phyloP scores from a whole-genome alignment of 1,139 yeast genomes.

The Taphrina betulina region DNA sequence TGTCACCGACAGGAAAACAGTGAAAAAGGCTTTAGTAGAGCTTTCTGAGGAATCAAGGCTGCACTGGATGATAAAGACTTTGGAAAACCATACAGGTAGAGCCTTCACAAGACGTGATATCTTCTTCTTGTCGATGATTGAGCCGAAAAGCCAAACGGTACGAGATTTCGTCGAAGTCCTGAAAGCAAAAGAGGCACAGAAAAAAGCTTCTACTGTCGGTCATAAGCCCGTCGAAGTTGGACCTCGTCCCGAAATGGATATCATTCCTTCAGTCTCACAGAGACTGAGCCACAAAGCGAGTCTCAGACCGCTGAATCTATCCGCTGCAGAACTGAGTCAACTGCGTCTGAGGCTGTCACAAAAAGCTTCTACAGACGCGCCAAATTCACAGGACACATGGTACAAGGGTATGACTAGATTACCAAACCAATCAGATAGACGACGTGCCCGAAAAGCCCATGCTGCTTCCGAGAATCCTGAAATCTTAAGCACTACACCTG shows the following conservation, averaged over 20 bases:
- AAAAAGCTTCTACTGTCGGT: background rate
- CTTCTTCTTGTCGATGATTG: background rate
- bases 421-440: background rate
- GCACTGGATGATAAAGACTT: background rate
- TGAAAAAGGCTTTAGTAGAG: constrained; percentile 4
- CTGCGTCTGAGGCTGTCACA: constrained; percentile 7
- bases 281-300: background rate
- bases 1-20: constrained; percentile 9
- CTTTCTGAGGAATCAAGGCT: background rate
- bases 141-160: background rate
- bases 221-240: constrained; percentile 5
- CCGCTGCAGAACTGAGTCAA: background rate
- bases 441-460: background rate
- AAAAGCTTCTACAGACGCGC: background rate
- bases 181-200: background rate
- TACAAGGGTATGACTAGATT: background rate
- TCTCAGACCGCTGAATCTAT: background rate
- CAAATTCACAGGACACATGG: background rate
- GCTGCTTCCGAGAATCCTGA: background rate
- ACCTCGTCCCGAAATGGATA: constrained; percentile 19
- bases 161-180: background rate
- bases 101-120: background rate
- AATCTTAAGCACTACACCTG: background rate
- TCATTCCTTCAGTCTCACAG: constrained; percentile 9
- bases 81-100: constrained; percentile 1